Base-by-base conservation (phyloP, 305 asterid species). In the Salvia sclarea region DNA sequence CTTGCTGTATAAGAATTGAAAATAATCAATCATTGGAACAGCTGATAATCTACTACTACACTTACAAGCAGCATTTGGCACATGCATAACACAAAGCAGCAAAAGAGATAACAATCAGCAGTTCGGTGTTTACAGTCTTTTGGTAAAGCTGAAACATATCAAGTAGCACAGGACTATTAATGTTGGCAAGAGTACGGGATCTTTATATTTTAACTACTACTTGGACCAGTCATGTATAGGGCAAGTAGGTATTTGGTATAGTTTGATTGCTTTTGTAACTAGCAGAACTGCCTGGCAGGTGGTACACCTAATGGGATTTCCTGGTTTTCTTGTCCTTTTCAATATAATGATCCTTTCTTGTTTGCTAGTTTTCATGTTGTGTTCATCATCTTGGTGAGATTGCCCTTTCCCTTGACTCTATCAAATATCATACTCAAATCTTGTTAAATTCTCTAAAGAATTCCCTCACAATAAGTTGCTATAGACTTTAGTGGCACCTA, bases 1-100 rank as follows among this genome's bases (percentile, higher is more conserved):
- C 20, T 66, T 94, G 98, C 99, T 94, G 92, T 53, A 74, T 53
- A 17, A 70, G 44, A 50, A 65, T 25, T 33, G 21, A 18, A 43
- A 67, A 21, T 12, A 14, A 1, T 24, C 43, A 64, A 68, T 8
- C 38, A 30, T 52, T 52, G 53, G 58, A 59, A 22, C 30, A 35
- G 50, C 58, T 24, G 25, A 50, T 24, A 35, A 50, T 6, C 4
- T 20, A 28, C 12, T 16, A 16, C 24, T 53, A 11, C 45, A 18
- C 13, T 28, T 43, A 48, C 61, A 43, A 17, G 41, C n/a, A 55
- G n/a, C 21, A n/a, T 4, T 12, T 8, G 21, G 64, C 38, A 71
- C 20, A 31, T 53, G n/a, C 16, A 35, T 24, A 33, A 64, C 55
- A 28, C 21, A 33, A 61, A 16, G 52, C 44, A 58, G 53, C 31